Evolutionary conservation across 2,329 filamentous ascomycete species (phyloP), one percentile per base, ranked within the genome.

Genomic region (Beauveria brongniartii): DNA sequence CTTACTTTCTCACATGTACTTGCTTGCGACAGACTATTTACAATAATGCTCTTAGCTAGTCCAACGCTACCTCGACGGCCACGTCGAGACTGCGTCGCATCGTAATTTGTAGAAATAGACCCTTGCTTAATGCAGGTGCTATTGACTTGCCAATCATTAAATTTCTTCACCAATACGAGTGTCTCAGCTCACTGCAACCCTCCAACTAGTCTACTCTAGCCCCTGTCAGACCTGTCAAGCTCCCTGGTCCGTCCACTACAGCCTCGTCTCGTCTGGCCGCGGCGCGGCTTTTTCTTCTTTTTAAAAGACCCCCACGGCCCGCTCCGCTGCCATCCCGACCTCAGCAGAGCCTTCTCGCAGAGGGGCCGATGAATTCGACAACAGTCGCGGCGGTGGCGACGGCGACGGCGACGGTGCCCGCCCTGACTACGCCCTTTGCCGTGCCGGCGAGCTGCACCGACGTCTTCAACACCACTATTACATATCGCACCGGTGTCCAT

Each of bases 381-480:
- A 40, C 30, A 7, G 55, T 34, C n/a, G 44, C 30, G 43, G 16
- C 51, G 43, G 26, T 43, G 12, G 24, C 30, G 43, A 5, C 51
- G 43, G 24, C 37, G 30, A 34, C 30, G 12, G 26, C 48, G 47
- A 30, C 47, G 48, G 14, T 22, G 28, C 28, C 55, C 12, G 28
- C 44, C 6, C 43, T 57, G 14, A 57, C 55, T 10, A 57, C 55
- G 22, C 55, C 55, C 16, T 57, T 57, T 40, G 43, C 20, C 12
- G 43, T 44, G 14, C 55, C 55, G 43, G 55, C 55, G 43, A 57
- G 43, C 55, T 57, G 55, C 28, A 48, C 55, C 28, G 43, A 48
- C 30, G 2, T 7, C n/a, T 57, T 57, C 12, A n/a, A 41, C 55
- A 57, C 28, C 43, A 57, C 55, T 5, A 37, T 57, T 16, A 57